Evolutionary conservation across 2,329 filamentous ascomycete genomes (phyloP).

Genomic region (Diaporthe capsici): DNA sequence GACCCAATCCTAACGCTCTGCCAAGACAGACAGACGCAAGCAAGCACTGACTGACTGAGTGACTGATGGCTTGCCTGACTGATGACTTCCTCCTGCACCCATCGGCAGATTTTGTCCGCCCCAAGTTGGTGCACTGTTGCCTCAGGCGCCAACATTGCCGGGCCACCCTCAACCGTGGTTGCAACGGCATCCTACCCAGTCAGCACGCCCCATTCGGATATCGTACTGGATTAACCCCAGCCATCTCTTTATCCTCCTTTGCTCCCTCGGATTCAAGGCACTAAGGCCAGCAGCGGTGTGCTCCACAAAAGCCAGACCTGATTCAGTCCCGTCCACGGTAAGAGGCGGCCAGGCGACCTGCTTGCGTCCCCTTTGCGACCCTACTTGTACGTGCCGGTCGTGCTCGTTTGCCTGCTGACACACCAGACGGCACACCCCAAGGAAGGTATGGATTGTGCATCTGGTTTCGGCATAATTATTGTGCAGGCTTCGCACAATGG

Average conservation of each 20-base stretch:
- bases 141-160: not conserved
- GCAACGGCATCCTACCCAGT: not conserved
- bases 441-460: not conserved
- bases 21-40: conserved; percentile 16
- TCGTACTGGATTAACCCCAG: conserved; percentile 32
- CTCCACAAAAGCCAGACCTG: conserved; percentile 30
- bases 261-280: conserved; percentile 12
- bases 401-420: conserved; percentile 7
- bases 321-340: conserved; percentile 4
- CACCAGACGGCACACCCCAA: conserved; percentile 10
- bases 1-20: conserved; percentile 25
- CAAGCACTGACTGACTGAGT: not conserved
- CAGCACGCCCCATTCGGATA: conserved; percentile 7
- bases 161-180: conserved; percentile 5
- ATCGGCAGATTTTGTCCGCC: conserved; percentile 34
- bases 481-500: conserved; percentile 10
- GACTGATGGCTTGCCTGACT: conserved; percentile 13
- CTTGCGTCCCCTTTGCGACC: not conserved
- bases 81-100: conserved; percentile 10
- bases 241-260: conserved; percentile 19
- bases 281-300: not conserved
- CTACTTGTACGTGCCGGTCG: not conserved
- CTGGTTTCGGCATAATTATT: not conserved
- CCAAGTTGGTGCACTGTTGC: conserved; percentile 5
- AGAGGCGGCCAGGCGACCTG: not conserved